Evolutionary conservation across 805 yeast species (phyloP).

Genomic region (Ogataea saltuana): DNA sequence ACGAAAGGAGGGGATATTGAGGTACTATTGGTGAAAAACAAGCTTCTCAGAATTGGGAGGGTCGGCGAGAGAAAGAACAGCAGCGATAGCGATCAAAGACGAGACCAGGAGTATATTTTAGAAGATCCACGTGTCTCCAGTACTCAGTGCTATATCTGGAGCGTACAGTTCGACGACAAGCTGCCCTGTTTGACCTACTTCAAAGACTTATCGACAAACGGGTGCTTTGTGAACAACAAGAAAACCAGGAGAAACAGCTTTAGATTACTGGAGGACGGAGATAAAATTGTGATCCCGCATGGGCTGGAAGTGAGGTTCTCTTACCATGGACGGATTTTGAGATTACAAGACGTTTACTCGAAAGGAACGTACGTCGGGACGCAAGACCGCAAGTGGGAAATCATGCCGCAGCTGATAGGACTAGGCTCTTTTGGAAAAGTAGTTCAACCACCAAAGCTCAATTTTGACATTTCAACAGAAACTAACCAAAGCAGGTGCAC

Average conservation of each 20-base stretch:
- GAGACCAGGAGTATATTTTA: conserved; percentile 28
- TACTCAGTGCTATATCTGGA: conserved; percentile 43
- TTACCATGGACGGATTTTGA: conserved; percentile 16
- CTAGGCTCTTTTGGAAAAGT: conserved; percentile 63
- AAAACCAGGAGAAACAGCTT: conserved; percentile 32
- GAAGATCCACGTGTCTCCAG: conserved; percentile 44
- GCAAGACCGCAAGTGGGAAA: conserved; percentile 41
- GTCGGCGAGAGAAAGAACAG: conserved; percentile 29
- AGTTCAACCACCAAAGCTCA: conserved; percentile 4
- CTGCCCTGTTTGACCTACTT: conserved; percentile 49
- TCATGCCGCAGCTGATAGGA: conserved; percentile 46
- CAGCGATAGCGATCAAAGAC: conserved; percentile 2
- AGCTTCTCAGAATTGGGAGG: conserved; percentile 47
- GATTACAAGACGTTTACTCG: conserved; percentile 1
- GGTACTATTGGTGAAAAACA: conserved; percentile 30
- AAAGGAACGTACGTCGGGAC: conserved; percentile 18
- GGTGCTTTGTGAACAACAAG: conserved; percentile 45
- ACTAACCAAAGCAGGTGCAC: conserved; percentile 28
- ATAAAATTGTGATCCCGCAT: conserved; percentile 40
- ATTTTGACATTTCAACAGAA: background rate
- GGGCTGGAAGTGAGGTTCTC: conserved; percentile 25
- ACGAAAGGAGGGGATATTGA: conserved; percentile 1
- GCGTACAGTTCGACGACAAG: conserved; percentile 46
- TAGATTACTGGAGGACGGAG: conserved; percentile 38
- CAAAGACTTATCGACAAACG: conserved; percentile 53